Base-by-base conservation (phyloP, 352 stramenopile species). In the Globisporangium barbulae region DNA sequence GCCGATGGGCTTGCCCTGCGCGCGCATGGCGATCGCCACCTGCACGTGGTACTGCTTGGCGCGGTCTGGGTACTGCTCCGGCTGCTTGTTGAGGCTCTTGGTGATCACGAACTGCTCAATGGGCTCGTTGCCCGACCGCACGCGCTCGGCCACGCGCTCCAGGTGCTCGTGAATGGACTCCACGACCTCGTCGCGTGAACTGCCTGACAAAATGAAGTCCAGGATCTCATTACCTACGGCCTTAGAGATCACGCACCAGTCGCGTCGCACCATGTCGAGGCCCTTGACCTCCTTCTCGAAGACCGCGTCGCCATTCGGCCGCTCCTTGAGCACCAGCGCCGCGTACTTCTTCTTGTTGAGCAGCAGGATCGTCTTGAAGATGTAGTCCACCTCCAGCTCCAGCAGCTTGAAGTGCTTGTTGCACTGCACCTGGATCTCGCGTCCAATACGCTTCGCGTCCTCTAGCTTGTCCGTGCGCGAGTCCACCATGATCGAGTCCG, bases 331-430 rank as follows among this genome's bases (percentile, higher is more conserved):
- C 12, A 98, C 95, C 2, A 99, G 74, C 30, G 98, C 97, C 1
- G 98, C 98, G 74, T 99, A 99, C 76, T 99, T 99, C 76, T 99
- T 99, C 81, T 99, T 99, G 80, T 99, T 99, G 31, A 99, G 88
- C 49, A 99, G 84, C 48, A 99, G 79, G 83, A 99, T 99, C 7
- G 86, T 93, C 73, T 98, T 98, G 77, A 99, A 99, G 54, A 99
- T 97, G 72, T 98, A 98, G 77, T 99, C 98, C 31, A 99, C 93
- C 75, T 99, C 98, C 28, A 99, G 89, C 78, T 99, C 97, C n/a
- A 99, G 74, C 44, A 98, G 91, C 64, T 91, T 97, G 76, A 99
- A 99, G 35, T 98, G 92, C 72, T 99, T 99, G 82, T 99, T 99
- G 69, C 99, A 98, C 76, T 99, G 97, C 35, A 86, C 71, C 70